Evolutionary conservation across 2,329 filamentous ascomycete species (phyloP).

Genomic region (Colletotrichum melonis): DNA sequence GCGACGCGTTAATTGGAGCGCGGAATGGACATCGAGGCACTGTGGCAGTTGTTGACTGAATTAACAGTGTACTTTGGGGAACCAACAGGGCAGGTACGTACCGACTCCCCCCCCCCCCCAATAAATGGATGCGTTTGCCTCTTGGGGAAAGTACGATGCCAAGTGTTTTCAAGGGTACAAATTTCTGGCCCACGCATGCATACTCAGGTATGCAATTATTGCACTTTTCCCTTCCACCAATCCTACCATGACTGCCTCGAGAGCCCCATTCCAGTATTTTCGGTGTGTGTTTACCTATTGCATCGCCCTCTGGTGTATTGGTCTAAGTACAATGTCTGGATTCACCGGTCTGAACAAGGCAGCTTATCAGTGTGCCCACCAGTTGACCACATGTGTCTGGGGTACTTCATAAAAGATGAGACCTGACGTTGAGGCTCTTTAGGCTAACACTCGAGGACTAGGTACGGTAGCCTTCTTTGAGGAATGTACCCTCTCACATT

Average conservation of each 20-base stretch:
- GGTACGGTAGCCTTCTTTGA: too few species aligned
- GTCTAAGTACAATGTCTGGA: background rate
- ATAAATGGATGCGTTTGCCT: background rate
- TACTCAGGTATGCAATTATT: background rate
- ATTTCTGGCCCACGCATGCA: background rate
- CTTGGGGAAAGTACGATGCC: background rate
- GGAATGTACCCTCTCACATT: too few species aligned
- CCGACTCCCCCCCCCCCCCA: background rate
- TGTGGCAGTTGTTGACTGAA: slow-evolving; percentile 1
- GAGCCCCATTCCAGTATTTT: background rate
- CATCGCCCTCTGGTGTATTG: too few species aligned
- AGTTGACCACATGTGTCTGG: too few species aligned
- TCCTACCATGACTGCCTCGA: too few species aligned
- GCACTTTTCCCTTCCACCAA: background rate
- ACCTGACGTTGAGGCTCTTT: background rate
- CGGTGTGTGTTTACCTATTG: background rate
- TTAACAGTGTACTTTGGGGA: background rate
- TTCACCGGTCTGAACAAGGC: background rate
- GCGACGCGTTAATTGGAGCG: slow-evolving; percentile 28
- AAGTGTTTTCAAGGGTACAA: background rate
- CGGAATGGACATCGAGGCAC: slow-evolving; percentile 10
- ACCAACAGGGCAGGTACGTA: background rate
- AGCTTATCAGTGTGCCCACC: background rate
- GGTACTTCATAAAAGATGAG: too few species aligned
- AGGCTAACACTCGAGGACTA: background rate